Base-by-base conservation (phyloP, 306 rosid genomes). In the Vigna unguiculata region DNA sequence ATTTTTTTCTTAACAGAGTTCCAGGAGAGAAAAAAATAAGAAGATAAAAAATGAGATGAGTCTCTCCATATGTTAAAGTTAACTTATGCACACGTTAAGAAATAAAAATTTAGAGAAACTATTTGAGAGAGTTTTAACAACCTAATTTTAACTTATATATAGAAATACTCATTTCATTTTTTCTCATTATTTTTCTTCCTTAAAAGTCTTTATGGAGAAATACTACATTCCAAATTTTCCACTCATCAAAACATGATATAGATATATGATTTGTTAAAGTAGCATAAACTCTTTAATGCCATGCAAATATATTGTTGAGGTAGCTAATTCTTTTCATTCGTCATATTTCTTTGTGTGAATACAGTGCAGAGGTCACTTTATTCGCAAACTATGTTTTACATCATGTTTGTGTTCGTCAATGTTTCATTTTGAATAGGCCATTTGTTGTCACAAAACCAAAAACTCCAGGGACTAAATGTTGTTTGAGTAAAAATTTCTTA, bases 271-370 rank as follows among this genome's bases (percentile, higher is more conserved):
- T 68, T 13, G 24, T 38, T 28, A n/a, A 75, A 17, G 15, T 41
- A 28, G 22, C 51, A 47, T 41, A 38, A 20, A 28, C 13, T 16
- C 22, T 43, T 15, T n/a, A 55, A 20, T 30, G 14, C 7, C 45
- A 32, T 32, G 60, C 28, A 59, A 61, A 49, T 48, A 6, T n/a
- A 36, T 49, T n/a, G 61, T 25, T 38, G 34, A 28, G 55, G 36
- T 15, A 19, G 34, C 47, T 25, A 58, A 12, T 9, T 7, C 14
- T 59, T 10, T 46, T 75, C 25, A 0, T 34, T 49, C 4, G 6
- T 32, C 45, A 74, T 66, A 62, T 63, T 77, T 68, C 60, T 43
- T 20, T 49, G 22, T 40, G 5, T 77, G 68, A 55, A 21, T 54
- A 25, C 32, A 52, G 41, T 76, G 40, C 15, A 68, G 51, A 13